These are phyloP conservation scores for Boletus tylopilopsis DNA, from an alignment of 768 basidiomycete genomes.

Conservation along the genomic window DNA sequence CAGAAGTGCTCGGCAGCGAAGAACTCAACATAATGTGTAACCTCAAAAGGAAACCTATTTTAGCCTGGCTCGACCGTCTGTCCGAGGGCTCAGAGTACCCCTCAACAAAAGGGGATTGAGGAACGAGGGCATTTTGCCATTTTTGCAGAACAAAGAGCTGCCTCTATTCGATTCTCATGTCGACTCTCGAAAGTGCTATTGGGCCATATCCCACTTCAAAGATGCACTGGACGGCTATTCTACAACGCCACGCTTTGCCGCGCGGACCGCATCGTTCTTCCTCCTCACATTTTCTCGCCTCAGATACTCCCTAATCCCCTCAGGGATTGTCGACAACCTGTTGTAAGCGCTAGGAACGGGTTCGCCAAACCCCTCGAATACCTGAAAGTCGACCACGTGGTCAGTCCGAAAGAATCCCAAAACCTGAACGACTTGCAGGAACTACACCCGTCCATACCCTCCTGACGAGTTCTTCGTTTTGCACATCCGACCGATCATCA, in stretches of 20 bases:
- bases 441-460: conserved; percentile 25
- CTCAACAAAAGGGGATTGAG: too few relatives aligned
- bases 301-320: conserved; percentile 19
- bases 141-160: too few relatives aligned
- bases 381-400: conserved; percentile 2
- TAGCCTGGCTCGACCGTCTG: too few relatives aligned
- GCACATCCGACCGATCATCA: conserved; percentile 16
- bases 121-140: too few relatives aligned
- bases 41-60: too few relatives aligned
- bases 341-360: conserved; percentile 24
- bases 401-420: not conserved
- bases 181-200: not conserved
- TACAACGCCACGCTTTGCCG: conserved; percentile 18
- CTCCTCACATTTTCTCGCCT: conserved; percentile 21
- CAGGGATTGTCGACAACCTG: conserved; percentile 10
- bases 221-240: not conserved
- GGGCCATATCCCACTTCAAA: not conserved
- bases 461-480: conserved; percentile 11
- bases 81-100: too few relatives aligned
- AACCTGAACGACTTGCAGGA: conserved; percentile 11
- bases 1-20: too few relatives aligned
- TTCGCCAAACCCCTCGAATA: conserved; percentile 24
- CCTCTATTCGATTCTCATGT: not conserved
- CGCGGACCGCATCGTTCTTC: conserved; percentile 22
- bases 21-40: too few relatives aligned